Base-by-base conservation (phyloP, 805 yeast species). In the Pichia thaimueangensis region DNA sequence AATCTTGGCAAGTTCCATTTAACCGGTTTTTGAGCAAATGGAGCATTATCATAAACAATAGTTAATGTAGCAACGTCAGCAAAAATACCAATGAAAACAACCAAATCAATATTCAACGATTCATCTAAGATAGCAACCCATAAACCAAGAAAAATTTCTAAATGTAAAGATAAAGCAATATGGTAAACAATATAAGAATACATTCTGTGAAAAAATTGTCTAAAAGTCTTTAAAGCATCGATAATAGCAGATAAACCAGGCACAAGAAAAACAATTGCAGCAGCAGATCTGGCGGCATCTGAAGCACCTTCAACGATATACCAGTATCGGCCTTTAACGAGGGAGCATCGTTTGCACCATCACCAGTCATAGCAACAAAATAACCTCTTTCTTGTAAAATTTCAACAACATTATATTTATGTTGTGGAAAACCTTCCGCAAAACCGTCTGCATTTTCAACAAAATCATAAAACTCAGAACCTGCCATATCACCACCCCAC, bases 201-300 rank as follows among this genome's bases (percentile, higher is more conserved):
- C 95, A 86, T 86, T 76, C 96, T 82, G 87, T 86, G 96, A 93
- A 86, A 86, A 80, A 86, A 86, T 72, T 86, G 95, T 71, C 95
- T 77, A 50, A 94, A 85, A 60, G 95, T 86, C 80, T 87, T 87
- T 63, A 85, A 75, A 60, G 94, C 89, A 72, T 85, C 94, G 69
- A 85, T 86, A 63, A 85, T 85, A 60, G 95, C 91, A 70, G 91
- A 82, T 65, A 85, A 76, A 83, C 95, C 94, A 54, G 94, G 94
- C 55, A 94, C 94, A 58, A 85, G 74, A 82, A 86, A 86, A 65
- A 86, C 95, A 70, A 86, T 86, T 73, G 86, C 95, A 60, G 95
- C 87, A 69, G 95, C 95, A 58, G 94, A 86, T 74, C 91, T 79
- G 56, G 95, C 95, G 68, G 94, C 89, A 72, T 86, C 95, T 56